Conservation (phyloP, 257 asterid species). For the Penstemon newberryi region DNA sequence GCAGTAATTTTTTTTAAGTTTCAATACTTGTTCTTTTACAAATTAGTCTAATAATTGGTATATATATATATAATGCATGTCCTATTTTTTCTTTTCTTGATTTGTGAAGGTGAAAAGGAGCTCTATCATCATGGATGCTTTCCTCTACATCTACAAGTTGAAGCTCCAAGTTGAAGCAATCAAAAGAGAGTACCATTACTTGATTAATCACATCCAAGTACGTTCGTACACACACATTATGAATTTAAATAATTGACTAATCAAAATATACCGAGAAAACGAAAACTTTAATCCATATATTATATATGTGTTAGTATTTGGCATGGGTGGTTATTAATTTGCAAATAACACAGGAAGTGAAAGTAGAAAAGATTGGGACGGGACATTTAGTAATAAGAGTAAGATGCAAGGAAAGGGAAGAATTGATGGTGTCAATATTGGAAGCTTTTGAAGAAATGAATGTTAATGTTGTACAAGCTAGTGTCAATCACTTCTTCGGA, state of each 20-base stretch:
- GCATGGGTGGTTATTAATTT: neutral
- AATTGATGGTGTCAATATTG: conserved; percentile 48
- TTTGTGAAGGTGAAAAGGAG: conserved; percentile 57
- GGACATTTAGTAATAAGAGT: conserved; percentile 44
- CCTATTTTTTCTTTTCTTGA: neutral
- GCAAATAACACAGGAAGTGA: conserved; percentile 53
- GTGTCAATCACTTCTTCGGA: conserved; percentile 43
- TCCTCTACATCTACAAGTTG: conserved; percentile 58
- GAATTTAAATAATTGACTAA: neutral
- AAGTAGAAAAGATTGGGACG: conserved; percentile 63
- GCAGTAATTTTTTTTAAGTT: conserved; percentile 42
- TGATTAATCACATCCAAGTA: conserved; percentile 55
- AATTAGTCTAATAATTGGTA: neutral
- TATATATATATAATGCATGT: neutral
- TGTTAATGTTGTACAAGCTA: conserved; percentile 48
- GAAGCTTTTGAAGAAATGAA: conserved; percentile 63
- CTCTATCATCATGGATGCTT: conserved; percentile 60
- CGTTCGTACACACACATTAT: neutral
- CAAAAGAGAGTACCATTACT: conserved; percentile 52
- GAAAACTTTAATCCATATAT: neutral
- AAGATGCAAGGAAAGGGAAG: conserved; percentile 60
- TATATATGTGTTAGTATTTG: neutral
- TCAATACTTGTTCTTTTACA: neutral
- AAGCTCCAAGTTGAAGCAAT: conserved; percentile 71
- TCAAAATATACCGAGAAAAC: no score